Conservation (phyloP, 495 filamentous ascomycete species). For the Hyaloscypha bicolor region DNA sequence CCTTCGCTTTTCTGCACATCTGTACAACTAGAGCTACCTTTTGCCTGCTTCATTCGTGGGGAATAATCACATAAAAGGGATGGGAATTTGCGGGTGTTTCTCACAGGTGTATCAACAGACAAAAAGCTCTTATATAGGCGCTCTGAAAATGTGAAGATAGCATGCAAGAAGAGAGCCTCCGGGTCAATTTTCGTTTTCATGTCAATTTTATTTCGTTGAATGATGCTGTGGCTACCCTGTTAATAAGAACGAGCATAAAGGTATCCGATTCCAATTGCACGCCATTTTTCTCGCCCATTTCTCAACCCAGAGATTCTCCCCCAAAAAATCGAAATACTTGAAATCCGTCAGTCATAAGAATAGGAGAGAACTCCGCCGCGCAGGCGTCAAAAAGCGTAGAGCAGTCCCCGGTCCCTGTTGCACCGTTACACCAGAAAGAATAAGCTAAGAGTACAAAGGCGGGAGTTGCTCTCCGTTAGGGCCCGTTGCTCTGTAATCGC, state of each 20-base stretch:
- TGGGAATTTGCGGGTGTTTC: background rate
- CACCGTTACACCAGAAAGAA: background rate
- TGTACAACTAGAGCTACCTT: background rate
- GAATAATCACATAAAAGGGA: background rate
- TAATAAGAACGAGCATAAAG: background rate
- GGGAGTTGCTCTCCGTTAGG: conserved; percentile 2
- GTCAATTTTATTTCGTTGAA: background rate
- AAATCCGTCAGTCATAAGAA: background rate
- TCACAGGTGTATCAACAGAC: background rate
- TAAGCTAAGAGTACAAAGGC: background rate
- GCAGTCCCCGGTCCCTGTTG: background rate
- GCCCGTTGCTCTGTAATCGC: background rate
- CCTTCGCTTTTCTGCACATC: background rate
- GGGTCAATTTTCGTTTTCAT: background rate
- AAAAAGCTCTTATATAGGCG: background rate
- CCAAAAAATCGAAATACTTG: background rate
- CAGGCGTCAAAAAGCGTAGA: background rate
- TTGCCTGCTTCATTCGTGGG: background rate
- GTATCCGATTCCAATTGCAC: background rate
- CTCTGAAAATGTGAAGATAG: background rate
- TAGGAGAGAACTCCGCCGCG: conserved; percentile 1
- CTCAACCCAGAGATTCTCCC: background rate
- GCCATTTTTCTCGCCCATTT: background rate
- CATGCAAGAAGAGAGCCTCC: background rate
- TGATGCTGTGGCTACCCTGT: background rate